Evolutionary conservation across 345 rosid genomes (phyloP), one percentile per base, ranked within the genome.

Genomic region (Salix suchowensis): DNA sequence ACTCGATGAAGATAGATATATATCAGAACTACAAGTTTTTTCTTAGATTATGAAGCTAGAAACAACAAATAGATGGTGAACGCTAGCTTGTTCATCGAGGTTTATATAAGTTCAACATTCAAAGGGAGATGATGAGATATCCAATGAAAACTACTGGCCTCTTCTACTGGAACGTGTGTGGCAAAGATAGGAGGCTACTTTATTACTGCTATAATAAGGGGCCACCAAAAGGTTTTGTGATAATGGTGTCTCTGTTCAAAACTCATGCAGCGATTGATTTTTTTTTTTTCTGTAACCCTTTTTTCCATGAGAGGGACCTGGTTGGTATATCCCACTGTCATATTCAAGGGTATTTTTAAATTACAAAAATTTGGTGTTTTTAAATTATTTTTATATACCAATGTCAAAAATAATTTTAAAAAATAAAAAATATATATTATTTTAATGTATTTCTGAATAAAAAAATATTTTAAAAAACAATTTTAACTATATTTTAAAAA

Each of bases 61-160:
- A 40, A 40, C 13, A 40, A 10, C 12, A 40, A 40, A 15, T 3
- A 30, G 18, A 14, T 28, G 39, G n/a, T 18, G 23, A 32, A 66
- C 21, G 12, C 18, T 66, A 14, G n/a, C 13, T 14, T 7, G 75
- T 4, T 58, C 60, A 72, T 1, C 26, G 14, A 72, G 70, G 48
- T 67, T 65, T 66, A 67, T 65, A 71, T 72, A 65, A 71, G 58
- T 6, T n/a, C 5, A 70, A 16, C 50, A 50, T 16, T 11, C 5
- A 4, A 71, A 52, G 34, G 80, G 66, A 21, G 72, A 48, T 10
- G 24, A 48, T 23, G 80, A 54, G 55, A 65, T 48, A 34, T 54
- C 50, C 34, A 4, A 6, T 3, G 44, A 65, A 46, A 36, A 11
- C 24, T 37, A 50, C 71, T 4, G 4, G 23, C 30, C 10, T 5